Evolutionary conservation across 257 asterid genomes (phyloP).

Genomic region (Solanum stenotomum): DNA sequence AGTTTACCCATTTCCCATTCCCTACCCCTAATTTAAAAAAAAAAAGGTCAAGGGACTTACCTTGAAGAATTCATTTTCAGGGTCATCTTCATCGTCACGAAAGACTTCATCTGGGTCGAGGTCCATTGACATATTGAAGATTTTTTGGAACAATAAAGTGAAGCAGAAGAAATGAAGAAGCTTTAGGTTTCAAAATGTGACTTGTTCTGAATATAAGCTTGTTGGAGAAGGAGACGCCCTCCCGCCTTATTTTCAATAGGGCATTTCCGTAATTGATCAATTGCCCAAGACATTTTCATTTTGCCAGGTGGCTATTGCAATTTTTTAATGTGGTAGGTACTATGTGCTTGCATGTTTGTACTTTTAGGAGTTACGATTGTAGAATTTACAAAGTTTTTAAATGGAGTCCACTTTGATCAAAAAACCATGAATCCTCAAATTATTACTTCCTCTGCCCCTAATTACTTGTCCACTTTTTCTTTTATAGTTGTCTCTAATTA

Average conservation of each 20-base stretch:
- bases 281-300: neutral
- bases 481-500: too few relatives aligned
- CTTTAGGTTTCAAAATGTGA: neutral
- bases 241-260: neutral
- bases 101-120: slow-evolving; percentile 88
- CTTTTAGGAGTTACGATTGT: neutral
- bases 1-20: neutral
- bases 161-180: neutral
- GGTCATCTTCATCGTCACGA: slow-evolving; percentile 78
- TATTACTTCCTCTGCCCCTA: neutral
- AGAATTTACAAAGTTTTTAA: neutral
- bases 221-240: neutral
- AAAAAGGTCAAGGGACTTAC: slow-evolving; percentile 5
- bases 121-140: slow-evolving; percentile 34
- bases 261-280: neutral
- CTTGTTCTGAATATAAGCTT: neutral
- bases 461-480: too few relatives aligned
- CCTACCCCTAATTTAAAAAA: neutral
- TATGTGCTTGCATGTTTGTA: neutral
- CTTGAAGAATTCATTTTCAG: slow-evolving; percentile 49
- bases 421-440: neutral
- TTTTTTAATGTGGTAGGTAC: neutral
- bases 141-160: neutral
- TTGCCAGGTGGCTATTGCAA: neutral
- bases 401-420: neutral